Evolutionary conservation across 2,329 filamentous ascomycete species (phyloP), one percentile per base, ranked within the genome.

Genomic region (Neurospora sp.): DNA sequence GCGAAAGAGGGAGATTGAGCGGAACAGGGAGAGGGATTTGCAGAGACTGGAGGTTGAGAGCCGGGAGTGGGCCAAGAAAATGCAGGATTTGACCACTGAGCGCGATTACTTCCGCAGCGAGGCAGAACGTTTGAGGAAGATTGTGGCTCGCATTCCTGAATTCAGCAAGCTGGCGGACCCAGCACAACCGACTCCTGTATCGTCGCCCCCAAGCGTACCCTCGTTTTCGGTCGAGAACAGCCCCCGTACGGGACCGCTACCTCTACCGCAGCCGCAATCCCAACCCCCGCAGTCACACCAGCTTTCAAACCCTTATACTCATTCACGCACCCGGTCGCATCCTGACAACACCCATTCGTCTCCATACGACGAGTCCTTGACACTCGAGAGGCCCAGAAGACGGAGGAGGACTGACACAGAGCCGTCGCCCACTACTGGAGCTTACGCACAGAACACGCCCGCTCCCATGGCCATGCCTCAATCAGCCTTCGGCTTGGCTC

Each of bases 1-100:
- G 76, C 87, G 93, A 71, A 89, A 93, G 77, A 96, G 96, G 81
- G 92, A 93, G 76, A 90, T 91, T 78, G 92, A 95, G 78, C 87
- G 87, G 74, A 90, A 93, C 77, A 90, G 91, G 78, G 92, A 95
- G 78, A 87, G 87, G 74, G 90, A 93, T 78, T 89, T 95, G 72
- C 84, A 91, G 67, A 87, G 89, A 74, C 82, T 95, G 69, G 89
- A 92, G 76, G 84, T 86, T 68, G 86, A 90, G 73, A 84, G 90
- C 69, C 86, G 89, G 67, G 88, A 92, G n/a, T 80, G 92, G 70
- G 81, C 85, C 70, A 81, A 82, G 39, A 81, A 83, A 37, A 77
- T 87, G 6, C 84, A 85, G 39, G 84, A 87, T 8, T 71, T 85
- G 39, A 84, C 84, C 71, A 87, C 86, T 46, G 89, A 93, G 75